These are phyloP conservation scores for Eucalyptus curtisii DNA, from an alignment of 345 rosid genomes.

Conservation along the genomic window DNA sequence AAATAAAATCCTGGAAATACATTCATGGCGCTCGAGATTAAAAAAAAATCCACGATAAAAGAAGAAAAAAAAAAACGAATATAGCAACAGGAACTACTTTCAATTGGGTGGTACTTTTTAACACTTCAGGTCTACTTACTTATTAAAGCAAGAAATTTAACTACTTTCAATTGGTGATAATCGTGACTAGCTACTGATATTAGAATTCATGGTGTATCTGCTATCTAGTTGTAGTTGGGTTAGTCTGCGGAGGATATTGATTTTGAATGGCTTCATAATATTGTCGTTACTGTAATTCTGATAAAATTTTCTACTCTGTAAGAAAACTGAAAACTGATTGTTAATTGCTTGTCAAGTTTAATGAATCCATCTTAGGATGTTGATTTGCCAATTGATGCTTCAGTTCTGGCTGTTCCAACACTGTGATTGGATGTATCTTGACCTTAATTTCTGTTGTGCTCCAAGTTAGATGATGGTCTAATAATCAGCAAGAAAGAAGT, in stretches of 20 bases:
- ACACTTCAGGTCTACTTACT: slow-evolving; percentile 71
- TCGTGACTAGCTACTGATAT: neutral
- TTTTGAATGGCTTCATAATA: neutral
- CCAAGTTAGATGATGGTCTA: neutral
- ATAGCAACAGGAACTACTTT: neutral
- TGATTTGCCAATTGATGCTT: neutral
- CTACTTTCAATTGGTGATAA: neutral
- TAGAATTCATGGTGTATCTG: neutral
- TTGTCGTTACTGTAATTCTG: neutral
- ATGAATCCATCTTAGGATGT: neutral
- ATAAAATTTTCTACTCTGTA: neutral
- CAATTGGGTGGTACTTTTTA: neutral
- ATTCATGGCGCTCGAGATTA: neutral
- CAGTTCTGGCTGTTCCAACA: neutral
- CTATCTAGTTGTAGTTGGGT: neutral
- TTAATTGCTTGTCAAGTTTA: neutral
- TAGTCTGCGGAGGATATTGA: neutral
- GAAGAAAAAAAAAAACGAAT: neutral
- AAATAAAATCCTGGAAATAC: neutral
- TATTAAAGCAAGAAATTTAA: slow-evolving; percentile 58
- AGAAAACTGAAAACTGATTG: neutral
- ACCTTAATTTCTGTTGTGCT: neutral
- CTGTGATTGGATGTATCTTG: neutral
- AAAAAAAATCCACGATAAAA: neutral
- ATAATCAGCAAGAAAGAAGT: neutral